A percentile compares a stretch with the other conserved stretches of the same genome.
phyloP scores from a whole-genome alignment of 148 eudicot genomes.

The Arbutus unedo region DNA sequence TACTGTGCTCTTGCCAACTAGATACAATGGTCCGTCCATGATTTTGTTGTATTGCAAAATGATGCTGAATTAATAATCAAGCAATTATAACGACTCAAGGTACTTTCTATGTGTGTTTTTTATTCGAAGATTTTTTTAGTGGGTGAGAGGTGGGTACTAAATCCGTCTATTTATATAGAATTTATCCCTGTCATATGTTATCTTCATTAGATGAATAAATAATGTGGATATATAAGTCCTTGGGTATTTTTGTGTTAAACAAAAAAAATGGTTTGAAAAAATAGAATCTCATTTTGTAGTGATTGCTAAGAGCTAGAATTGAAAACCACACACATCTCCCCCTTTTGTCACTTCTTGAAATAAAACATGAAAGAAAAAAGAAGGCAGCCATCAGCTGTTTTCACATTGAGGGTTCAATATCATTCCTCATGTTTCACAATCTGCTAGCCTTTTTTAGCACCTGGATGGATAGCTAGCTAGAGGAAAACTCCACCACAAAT shows the following conservation, averaged over 20 bases:
- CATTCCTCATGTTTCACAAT: neutral
- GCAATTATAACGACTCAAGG: neutral
- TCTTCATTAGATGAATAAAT: neutral
- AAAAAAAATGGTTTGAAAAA: neutral
- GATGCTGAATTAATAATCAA: neutral
- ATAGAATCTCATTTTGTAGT: neutral
- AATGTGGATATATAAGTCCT: neutral
- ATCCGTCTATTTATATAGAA: neutral
- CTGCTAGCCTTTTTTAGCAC: neutral
- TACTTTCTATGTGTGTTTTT: neutral
- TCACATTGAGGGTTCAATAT: neutral
- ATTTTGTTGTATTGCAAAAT: neutral
- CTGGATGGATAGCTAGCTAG: neutral
- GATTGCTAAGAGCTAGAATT: neutral
- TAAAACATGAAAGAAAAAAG: neutral
- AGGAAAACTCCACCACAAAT: neutral
- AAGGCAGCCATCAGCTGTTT: neutral
- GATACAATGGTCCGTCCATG: neutral
- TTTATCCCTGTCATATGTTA: neutral
- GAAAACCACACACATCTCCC: neutral
- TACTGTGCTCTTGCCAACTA: neutral
- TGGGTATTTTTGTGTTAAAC: neutral
- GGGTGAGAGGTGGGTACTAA: neutral
- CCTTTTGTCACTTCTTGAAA: neutral
- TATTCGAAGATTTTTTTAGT: neutral